Base-by-base conservation (phyloP, 768 basidiomycete species). In the Hemileccinum rubropunctum region DNA sequence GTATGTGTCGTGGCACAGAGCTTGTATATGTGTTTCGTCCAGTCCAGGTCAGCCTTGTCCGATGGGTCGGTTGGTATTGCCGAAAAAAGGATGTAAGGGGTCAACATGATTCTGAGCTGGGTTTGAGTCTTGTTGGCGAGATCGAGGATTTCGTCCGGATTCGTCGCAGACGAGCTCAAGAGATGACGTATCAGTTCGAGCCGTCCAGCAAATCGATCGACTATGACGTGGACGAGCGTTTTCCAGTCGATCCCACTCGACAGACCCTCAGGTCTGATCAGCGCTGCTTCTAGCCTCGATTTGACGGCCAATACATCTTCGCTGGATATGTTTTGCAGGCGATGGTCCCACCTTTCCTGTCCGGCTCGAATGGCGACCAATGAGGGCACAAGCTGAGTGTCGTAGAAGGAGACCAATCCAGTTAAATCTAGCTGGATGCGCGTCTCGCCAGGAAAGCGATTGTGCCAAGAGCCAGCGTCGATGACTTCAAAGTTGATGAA, bases 401-500 rank as follows among this genome's bases (percentile, higher is more conserved):
- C 70, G 23, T 74, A 73, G 56, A 73, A 68, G 4, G 73, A 71
- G 12, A 72, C 51, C 18, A 73, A 35, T 9, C 64, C 50, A 8
- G 69, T 27, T 10, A 69, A 58, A 45, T 73, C 69, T 17, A 74
- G 44, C 15, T 58, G 51, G 18, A 74, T 39, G 13, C 72, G 69
- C 1, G 60, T 65, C 21, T 73, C 70, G 13, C 71, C 72, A 4
- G 72, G 72, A 47, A 62, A 67, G 17, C 20, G 54, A 34, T 71
- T 63, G 35, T 72, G 67, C 67, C 73, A 70, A 13, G 59, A 44
- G 14, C 62, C 70, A 0, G 64, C 48, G 1, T 53, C 13, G 13
- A 58, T 32, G 38, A 17, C 34, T 40, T 56, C 61, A 18, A 56
- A 58, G 1, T 4, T 36, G 3, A 6, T 0, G 2, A n/a, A 8